Evolutionary conservation across 192 early-diverging fungal genomes (phyloP), one percentile per base, ranked within the genome.

Genomic region (Helicostylum pulchrum): DNA sequence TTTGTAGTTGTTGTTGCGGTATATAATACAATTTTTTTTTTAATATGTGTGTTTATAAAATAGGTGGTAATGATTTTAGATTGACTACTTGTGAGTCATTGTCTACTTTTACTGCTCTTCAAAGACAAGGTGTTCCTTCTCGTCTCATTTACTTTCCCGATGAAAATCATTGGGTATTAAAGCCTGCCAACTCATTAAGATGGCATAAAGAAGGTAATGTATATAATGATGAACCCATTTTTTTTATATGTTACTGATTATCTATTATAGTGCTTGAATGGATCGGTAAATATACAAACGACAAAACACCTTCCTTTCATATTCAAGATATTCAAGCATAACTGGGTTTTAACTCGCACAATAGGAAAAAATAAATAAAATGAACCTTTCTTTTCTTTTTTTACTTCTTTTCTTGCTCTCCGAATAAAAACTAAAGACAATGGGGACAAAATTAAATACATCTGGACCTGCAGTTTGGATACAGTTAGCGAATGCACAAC

Each of bases 101-200:
- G 26, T 67, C 85, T 10, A 77, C 87, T 1, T 94, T 91, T 73
- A 86, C 92, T 0, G 83, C 89, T 44, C 73, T 94, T 21, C 89
- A 90, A 62, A 84, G 90, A 32, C 80, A 79, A 50, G 84, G 85
- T 32, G 80, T 92, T 19, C 84, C 84, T 34, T 82, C 88, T 0
- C 78, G 83, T 3, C 71, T 92, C 7, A 54, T 94, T 42, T 89
- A 90, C 61, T 94, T 94, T 72, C 85, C 85, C 17, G 87, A 90
- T 66, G 90, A 92, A 68, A 83, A 82, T 31, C 69, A 66, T 26
- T 71, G 68, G 61, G 85, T 91, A 42, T 73, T 90, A 34, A 90
- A 92, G 66, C 83, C 89, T 7, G 87, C 86, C 42, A 92, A 92
- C 68, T 84, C 84, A 60, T 77, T 90, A 51, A 77, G 75, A 58